phyloP scores from a whole-genome alignment of 306 rosid species.

The Hippophae gyantsensis region DNA sequence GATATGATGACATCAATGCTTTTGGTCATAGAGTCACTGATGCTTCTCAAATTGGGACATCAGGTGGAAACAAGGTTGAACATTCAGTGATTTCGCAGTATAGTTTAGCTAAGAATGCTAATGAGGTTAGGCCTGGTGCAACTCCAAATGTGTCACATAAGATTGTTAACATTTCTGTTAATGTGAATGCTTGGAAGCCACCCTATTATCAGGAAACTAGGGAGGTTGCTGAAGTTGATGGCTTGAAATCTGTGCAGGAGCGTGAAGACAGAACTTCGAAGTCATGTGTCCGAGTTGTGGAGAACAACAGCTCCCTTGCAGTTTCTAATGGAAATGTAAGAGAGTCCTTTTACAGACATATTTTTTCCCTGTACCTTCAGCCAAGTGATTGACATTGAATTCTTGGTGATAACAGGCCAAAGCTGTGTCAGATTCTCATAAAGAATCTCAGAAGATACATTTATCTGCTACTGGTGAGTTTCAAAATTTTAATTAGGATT shows the following conservation, averaged over 20 bases:
- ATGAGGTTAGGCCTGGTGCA: slow-evolving; percentile 35
- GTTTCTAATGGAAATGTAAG: slow-evolving; percentile 58
- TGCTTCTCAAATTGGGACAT: slow-evolving; percentile 44
- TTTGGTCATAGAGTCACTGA: slow-evolving; percentile 30
- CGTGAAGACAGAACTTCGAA: slow-evolving; percentile 28
- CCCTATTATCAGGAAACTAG: slow-evolving; percentile 47
- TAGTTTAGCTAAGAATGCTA: slow-evolving; percentile 41
- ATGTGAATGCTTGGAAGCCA: slow-evolving; percentile 69
- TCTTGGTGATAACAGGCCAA: slow-evolving; percentile 35
- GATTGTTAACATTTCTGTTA: slow-evolving; percentile 50
- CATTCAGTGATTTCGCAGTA: slow-evolving; percentile 36
- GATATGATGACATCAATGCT: slow-evolving; percentile 36
- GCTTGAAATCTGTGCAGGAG: slow-evolving; percentile 29
- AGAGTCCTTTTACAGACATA: slow-evolving; percentile 1
- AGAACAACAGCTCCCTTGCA: slow-evolving; percentile 31
- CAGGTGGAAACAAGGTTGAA: slow-evolving; percentile 41
- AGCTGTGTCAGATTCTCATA: slow-evolving; percentile 38
- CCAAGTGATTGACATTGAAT: slow-evolving; percentile 6
- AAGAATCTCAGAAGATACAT: slow-evolving; percentile 37
- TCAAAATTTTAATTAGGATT: not conserved
- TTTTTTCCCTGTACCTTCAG: slow-evolving; percentile 1
- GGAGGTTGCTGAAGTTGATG: slow-evolving; percentile 38
- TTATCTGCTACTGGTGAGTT: slow-evolving; percentile 47
- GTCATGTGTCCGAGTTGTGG: slow-evolving; percentile 32
- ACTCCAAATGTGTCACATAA: slow-evolving; percentile 41